Conservation (phyloP, 345 rosid genomes). For the Acer saccharum region DNA sequence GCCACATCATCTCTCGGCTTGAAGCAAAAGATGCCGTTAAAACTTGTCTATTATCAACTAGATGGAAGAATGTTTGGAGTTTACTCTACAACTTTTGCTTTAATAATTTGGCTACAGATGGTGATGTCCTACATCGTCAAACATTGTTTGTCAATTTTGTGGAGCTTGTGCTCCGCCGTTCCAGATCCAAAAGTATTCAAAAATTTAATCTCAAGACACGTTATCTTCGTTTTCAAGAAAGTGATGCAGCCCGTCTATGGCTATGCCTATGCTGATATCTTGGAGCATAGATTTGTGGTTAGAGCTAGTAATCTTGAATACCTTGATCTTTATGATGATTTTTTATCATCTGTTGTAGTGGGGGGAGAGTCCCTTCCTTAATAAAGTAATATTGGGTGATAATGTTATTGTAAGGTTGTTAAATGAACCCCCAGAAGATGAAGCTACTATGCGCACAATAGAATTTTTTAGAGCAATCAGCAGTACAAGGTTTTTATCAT, state of each 20-base stretch:
- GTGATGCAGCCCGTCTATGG: not conserved
- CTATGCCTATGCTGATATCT: no score
- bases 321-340: not conserved
- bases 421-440: not conserved
- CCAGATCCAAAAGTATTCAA: not conserved
- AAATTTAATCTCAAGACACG: not conserved
- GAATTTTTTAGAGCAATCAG: not conserved
- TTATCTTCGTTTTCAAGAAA: not conserved
- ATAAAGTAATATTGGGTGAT: no score
- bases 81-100: no score
- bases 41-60: no score
- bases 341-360: no score
- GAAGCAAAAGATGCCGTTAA: no score
- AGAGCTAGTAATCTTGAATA: not conserved
- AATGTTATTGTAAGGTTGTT: no score
- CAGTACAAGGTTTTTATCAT: not conserved
- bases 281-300: not conserved
- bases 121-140: not conserved
- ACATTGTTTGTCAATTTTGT: not conserved
- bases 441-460: not conserved
- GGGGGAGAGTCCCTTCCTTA: no score
- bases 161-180: not conserved
- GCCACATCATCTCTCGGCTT: no score
- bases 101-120: not conserved
- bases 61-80: no score